These are phyloP conservation scores for Diaporthe humulicola DNA, from an alignment of 2,329 filamentous ascomycete genomes.

Conservation along the genomic window DNA sequence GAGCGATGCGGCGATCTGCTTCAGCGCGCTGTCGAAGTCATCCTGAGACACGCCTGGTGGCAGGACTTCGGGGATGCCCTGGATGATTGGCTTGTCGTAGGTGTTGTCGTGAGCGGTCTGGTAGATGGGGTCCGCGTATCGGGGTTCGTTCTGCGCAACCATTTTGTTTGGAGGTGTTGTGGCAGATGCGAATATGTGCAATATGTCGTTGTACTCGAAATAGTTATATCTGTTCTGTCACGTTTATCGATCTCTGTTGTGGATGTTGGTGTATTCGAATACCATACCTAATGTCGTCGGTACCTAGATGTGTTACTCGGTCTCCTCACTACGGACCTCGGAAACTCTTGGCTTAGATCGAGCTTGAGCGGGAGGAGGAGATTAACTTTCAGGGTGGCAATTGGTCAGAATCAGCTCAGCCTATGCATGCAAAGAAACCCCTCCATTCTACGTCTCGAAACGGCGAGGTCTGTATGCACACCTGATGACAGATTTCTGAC, in stretches of 20 bases:
- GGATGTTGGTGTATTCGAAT: neutral
- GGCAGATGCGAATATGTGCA: accelerated
- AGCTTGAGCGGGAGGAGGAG: constrained; percentile 13
- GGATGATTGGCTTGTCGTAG: constrained; percentile 55
- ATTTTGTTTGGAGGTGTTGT: neutral
- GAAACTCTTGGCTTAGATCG: constrained; percentile 7
- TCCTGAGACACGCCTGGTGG: constrained; percentile 54
- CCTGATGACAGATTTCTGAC: constrained; percentile 25
- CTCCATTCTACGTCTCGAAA: constrained; percentile 21
- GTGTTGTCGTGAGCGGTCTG: constrained; percentile 56
- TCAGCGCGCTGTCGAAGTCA: constrained; percentile 54
- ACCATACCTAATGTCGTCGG: neutral
- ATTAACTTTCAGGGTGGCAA: constrained; percentile 14
- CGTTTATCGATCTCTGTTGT: neutral
- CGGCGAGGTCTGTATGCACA: constrained; percentile 5
- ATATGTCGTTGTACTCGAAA: too few relatives aligned
- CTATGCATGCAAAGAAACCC: neutral
- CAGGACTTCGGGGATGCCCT: constrained; percentile 52
- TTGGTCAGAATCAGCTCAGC: constrained; percentile 27
- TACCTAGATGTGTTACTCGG: neutral
- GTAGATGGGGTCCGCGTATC: constrained; percentile 56
- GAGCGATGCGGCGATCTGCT: constrained; percentile 50
- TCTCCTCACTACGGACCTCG: constrained; percentile 8
- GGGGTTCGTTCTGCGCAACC: constrained; percentile 16
- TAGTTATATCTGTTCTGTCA: too few relatives aligned